phyloP scores from a whole-genome alignment of 257 asterid species.

The Echites panduratus region DNA sequence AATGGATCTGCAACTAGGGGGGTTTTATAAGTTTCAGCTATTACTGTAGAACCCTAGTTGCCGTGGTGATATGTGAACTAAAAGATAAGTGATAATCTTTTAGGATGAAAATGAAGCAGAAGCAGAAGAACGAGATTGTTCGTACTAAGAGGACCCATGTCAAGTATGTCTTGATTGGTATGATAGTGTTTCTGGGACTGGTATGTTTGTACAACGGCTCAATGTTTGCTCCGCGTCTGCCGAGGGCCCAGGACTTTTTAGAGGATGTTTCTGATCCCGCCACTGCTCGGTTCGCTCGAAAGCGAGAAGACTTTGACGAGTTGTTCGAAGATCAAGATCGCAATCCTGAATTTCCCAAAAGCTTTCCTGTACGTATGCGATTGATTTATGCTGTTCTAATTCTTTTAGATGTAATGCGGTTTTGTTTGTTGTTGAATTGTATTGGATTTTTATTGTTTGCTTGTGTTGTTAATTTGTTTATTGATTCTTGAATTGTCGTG shows the following conservation, averaged over 20 bases:
- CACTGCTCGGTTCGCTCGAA: conserved; percentile 29
- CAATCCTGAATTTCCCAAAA: conserved; percentile 45
- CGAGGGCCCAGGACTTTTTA: conserved; percentile 40
- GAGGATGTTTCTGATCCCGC: conserved; percentile 57
- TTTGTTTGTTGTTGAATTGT: neutral
- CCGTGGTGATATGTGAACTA: neutral
- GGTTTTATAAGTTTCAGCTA: conserved; percentile 17
- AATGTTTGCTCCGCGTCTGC: conserved; percentile 48
- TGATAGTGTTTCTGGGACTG: conserved; percentile 53
- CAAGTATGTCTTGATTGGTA: conserved; percentile 44
- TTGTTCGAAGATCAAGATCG: conserved; percentile 48
- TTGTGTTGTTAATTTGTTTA: neutral
- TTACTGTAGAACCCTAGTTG: neutral
- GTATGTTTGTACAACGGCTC: conserved; percentile 57
- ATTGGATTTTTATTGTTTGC: neutral
- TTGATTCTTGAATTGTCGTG: neutral
- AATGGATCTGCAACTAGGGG: conserved; percentile 45
- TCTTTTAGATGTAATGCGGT: conserved; percentile 2
- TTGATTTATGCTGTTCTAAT: neutral
- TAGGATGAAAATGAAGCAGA: conserved; percentile 37
- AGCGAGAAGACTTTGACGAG: conserved; percentile 42
- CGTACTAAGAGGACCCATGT: neutral
- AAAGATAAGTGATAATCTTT: neutral
- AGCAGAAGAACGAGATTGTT: conserved; percentile 21
- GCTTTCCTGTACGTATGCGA: conserved; percentile 54